Percentiles rank a stretch among this genome's conserved stretches.
phyloP scores from a whole-genome alignment of 2,329 filamentous ascomycete species.

The Penicillium sp. region DNA sequence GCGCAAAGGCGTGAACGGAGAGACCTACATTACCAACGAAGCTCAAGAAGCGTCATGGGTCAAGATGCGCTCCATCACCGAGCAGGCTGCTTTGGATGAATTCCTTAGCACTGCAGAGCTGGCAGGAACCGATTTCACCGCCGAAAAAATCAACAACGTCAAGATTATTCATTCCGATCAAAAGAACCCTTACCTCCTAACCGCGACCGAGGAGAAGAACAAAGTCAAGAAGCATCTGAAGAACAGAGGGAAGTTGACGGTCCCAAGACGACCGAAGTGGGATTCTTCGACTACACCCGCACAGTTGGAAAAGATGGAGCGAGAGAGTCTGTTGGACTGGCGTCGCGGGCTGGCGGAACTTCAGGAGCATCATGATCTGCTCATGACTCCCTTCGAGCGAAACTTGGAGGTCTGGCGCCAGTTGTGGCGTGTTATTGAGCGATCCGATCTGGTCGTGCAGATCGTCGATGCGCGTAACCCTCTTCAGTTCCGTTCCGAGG shows the following conservation, averaged over 20 bases:
- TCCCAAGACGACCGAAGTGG: constrained; percentile 88
- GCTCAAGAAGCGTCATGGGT: constrained; percentile 92
- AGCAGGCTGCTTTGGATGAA: constrained; percentile 94
- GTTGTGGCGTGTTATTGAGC: constrained; percentile 95
- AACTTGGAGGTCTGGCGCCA: constrained; percentile 98
- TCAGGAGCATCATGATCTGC: constrained; percentile 86
- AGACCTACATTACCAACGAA: constrained; percentile 88
- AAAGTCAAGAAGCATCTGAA: constrained; percentile 77
- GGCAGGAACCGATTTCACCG: constrained; percentile 97
- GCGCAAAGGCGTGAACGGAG: constrained; percentile 69
- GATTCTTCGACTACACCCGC: constrained; percentile 78
- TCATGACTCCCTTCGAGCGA: constrained; percentile 97
- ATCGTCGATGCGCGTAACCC: constrained; percentile 98
- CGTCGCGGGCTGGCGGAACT: constrained; percentile 85
- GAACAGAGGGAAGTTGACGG: constrained; percentile 76
- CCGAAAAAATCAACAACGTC: constrained; percentile 97
- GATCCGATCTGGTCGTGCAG: constrained; percentile 92
- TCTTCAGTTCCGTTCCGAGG: constrained; percentile 87
- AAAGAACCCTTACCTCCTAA: constrained; percentile 90
- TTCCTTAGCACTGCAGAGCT: constrained; percentile 94
- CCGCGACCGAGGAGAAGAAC: constrained; percentile 75
- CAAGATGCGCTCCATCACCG: constrained; percentile 98
- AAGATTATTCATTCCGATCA: constrained; percentile 98
- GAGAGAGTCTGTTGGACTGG: constrained; percentile 81
- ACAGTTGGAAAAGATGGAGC: constrained; percentile 76